Percentiles rank a stretch among this genome's conserved stretches.
Evolutionary conservation across 73 alveolate species (phyloP).

Genomic region (Symbiodinium natans): DNA sequence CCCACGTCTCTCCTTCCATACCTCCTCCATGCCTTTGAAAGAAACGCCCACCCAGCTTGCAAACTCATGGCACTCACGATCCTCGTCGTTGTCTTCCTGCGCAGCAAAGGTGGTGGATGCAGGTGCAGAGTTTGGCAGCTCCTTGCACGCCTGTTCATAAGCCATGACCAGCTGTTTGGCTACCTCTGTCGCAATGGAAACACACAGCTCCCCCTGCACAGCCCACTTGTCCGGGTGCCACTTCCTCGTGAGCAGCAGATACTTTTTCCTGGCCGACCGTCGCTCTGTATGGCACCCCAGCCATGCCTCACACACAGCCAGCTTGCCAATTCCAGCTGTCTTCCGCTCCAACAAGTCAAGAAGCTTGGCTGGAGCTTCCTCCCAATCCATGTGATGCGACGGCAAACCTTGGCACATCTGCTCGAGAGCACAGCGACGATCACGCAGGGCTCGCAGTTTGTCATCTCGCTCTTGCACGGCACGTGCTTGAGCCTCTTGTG

Average conservation of each 20-base stretch:
- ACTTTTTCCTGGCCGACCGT: conserved; percentile 35
- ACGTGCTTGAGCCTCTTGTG: not conserved
- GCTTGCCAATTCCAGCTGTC: not conserved
- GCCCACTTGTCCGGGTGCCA: conserved; percentile 93
- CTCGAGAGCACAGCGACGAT: conserved; percentile 46
- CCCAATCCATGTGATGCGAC: conserved; percentile 61
- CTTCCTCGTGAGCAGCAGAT: conserved; percentile 39
- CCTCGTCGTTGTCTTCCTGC: conserved; percentile 67
- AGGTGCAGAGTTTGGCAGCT: not conserved
- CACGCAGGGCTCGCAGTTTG: conserved; percentile 14
- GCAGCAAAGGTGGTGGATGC: not conserved
- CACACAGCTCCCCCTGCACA: conserved; percentile 43
- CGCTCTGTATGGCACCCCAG: conserved; percentile 55
- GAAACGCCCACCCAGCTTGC: conserved; percentile 90
- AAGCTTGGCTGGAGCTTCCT: conserved; percentile 13
- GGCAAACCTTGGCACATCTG: conserved; percentile 89
- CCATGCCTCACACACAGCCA: conserved; percentile 37
- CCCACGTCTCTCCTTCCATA: conserved; percentile 72
- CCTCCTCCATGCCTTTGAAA: conserved; percentile 81
- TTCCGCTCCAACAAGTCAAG: conserved; percentile 25
- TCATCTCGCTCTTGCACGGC: not conserved
- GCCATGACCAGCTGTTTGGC: conserved; percentile 60
- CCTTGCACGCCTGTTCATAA: conserved; percentile 31
- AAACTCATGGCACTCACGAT: conserved; percentile 87
- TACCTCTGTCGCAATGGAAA: conserved; percentile 54